Evolutionary conservation across 371 early-diverging fungal genomes (phyloP), one percentile per base, ranked within the genome.

Genomic region (Dentiscutata heterogama): DNA sequence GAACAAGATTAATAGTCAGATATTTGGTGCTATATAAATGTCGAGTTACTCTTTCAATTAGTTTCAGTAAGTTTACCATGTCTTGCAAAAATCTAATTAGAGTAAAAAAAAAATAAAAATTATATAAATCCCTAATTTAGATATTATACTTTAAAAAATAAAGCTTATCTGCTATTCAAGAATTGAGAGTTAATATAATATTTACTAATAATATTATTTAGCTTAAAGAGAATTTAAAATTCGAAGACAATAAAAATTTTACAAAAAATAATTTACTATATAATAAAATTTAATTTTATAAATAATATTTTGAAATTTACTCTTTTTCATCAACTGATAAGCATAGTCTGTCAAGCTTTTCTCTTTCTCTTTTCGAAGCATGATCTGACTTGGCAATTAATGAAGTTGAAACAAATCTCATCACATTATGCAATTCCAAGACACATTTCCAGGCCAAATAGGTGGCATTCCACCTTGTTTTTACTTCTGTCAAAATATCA

Each of bases 271-370:
- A 65, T 31, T 31, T 14, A 65, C 31, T 29, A 65, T 29, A 31
- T 29, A 31, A 31, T 65, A 14, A 65, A 42, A 42, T 42, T 42
- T 42, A 42, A 42, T 42, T 42, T 42, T 8, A 42, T 42, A 42
- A 42, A 42, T 42, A 42, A 42, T 42, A 42, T 42, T 42, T 42
- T 42, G 42, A 42, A 42, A 42, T 42, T 65, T 65, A 65, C 29
- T 29, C 31, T 65, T 65, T 65, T 65, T 65, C 13, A 29, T 65
- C 35, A 29, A 65, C 18, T 31, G 35, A 65, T 65, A 65, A 65
- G 35, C 29, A 65, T 65, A 31, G 35, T 31, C 29, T 27, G 2
- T 65, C 65, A 11, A 65, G 20, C 25, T 65, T 65, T 35, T 65
- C 35, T 58, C 11, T 7, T 35, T 65, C 31, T 65, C 3, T 29